Base-by-base conservation (phyloP, 345 rosid species). In the Firmiana major region DNA sequence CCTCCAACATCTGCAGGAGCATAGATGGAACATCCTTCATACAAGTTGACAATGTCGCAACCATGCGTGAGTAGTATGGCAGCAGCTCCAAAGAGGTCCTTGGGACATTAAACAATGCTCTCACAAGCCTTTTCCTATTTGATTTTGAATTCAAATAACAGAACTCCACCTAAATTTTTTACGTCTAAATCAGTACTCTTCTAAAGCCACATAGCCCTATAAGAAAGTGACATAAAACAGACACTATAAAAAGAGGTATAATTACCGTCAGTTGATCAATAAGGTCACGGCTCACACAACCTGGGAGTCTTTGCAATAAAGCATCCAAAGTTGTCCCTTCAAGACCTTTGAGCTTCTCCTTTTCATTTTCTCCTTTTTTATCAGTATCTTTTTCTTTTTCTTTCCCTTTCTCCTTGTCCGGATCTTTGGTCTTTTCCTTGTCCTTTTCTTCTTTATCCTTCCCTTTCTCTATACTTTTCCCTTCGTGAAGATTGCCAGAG, bases 81-180 rank as follows among this genome's bases (percentile, higher is more conserved):
- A 97, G 88, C 87, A 97, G 88, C 88, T 97, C 98, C 81, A 97
- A 83, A 80, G 99, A 97, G 51, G 99, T 94, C 78, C 99, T 89
- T 40, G 98, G 98, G 82, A 97, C 99, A 86, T 86, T 92, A 83
- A 97, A 94, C 85, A 92, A 82, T 71, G 98, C 94, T 87, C 91
- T 94, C 70, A 89, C 99, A 75, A 97, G 97, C 87, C 89, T 94
- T 86, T 97, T 97, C 76, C 98, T 83, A 78, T 88, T 94, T 82
- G 98, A 85, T 90, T 97, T 97, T 63, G 99, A 90, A 84, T 97
- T 97, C 63, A 94, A 79, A 88, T 97, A 97, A 71, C 99, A 97
- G 81, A 94, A 97, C 78, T 97, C 99, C 80, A 97, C 98, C 98
- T 97, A 90, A 77, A 87, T 69, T 21, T 48, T 38, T 75, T 11